Base-by-base conservation (phyloP, 2,329 filamentous ascomycete species). In the Blastomyces parvus region DNA sequence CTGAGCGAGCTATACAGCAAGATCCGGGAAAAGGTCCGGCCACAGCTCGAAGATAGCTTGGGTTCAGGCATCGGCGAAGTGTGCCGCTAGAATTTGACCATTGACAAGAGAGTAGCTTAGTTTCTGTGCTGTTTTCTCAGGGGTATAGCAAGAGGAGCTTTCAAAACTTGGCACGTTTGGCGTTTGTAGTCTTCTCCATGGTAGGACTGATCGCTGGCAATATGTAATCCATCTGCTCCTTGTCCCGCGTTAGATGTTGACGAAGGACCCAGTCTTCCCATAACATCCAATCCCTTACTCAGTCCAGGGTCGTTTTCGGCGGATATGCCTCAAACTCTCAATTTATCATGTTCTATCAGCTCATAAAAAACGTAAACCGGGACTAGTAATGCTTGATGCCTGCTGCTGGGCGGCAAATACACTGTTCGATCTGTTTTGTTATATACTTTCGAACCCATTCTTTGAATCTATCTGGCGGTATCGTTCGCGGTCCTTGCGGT, bases 381-480 rank as follows among this genome's bases (percentile, higher is more conserved):
- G 25, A 25, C 13, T 1, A 30, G 13, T 14, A 30, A 52, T 52
- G 48, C 14, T 25, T 30, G 22, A 25, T 52, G 27, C 4, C 48
- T 11, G 36, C 14, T 25, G 1, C 25, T 3, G 17, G 48, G 48
- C 27, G 19, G 53, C 2, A 38, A 38, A 38, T n/a, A 38, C 3
- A n/a, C 3, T 5, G 38, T 38, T 22, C 22, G 19, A 13, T 30
- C 22, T 11, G 42, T 55, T 40, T 30, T 8, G 25, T 17, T 78
- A 83, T 73, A 83, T 83, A 40, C 79, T 76, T 60, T 81, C 75
- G 67, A 78, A 77, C 61, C 86, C 84, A 66, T 76, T 84, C 84
- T 94, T 94, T 81, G 91, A 86, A 72, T 93, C 89, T 70, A 94
- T 92, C 71, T 89, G 83, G 64, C 86, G 84, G 78, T 91, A 94